Percentiles rank a stretch among this genome's conserved stretches.
phyloP scores from a whole-genome alignment of 1,139 yeast species.

The Yamadazyma mexicana region DNA sequence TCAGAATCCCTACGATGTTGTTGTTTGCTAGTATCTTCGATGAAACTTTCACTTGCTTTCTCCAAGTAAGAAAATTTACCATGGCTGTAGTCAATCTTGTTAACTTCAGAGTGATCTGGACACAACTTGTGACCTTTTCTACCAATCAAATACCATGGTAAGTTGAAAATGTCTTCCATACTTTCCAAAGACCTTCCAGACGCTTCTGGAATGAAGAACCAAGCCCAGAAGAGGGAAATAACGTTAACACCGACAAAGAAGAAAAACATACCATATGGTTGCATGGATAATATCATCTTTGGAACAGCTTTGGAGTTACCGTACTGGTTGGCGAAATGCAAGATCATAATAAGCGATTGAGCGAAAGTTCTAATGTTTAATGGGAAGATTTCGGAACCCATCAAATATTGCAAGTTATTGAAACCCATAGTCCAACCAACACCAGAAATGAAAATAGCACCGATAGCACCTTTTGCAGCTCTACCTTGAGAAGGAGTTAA shows the following conservation, averaged over 20 bases:
- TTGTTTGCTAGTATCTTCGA: slow-evolving; percentile 11
- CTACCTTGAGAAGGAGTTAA: slow-evolving; percentile 30
- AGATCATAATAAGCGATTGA: slow-evolving; percentile 53
- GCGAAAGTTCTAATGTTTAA: slow-evolving; percentile 55
- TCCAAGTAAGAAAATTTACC: slow-evolving; percentile 13
- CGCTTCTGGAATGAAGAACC: slow-evolving; percentile 56
- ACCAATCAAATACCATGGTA: slow-evolving; percentile 61
- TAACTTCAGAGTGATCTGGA: slow-evolving; percentile 51
- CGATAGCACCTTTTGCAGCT: slow-evolving; percentile 53
- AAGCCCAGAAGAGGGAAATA: slow-evolving; percentile 47
- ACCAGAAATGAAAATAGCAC: slow-evolving; percentile 54
- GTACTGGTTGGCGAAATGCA: slow-evolving; percentile 61
- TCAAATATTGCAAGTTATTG: slow-evolving; percentile 57
- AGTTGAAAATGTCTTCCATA: slow-evolving; percentile 56
- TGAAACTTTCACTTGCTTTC: slow-evolving; percentile 15
- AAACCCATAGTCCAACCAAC: slow-evolving; percentile 66
- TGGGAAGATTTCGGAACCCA: slow-evolving; percentile 62
- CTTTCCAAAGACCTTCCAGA: slow-evolving; percentile 55
- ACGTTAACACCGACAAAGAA: slow-evolving; percentile 49
- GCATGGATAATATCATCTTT: slow-evolving; percentile 47
- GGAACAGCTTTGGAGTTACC: slow-evolving; percentile 63
- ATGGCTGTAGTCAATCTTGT: slow-evolving; percentile 12
- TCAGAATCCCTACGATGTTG: slow-evolving; percentile 10
- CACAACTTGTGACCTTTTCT: slow-evolving; percentile 52
- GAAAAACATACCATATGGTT: slow-evolving; percentile 54